Evolutionary conservation across 257 asterid species (phyloP).

Genomic region (Rehmannia glutinosa): DNA sequence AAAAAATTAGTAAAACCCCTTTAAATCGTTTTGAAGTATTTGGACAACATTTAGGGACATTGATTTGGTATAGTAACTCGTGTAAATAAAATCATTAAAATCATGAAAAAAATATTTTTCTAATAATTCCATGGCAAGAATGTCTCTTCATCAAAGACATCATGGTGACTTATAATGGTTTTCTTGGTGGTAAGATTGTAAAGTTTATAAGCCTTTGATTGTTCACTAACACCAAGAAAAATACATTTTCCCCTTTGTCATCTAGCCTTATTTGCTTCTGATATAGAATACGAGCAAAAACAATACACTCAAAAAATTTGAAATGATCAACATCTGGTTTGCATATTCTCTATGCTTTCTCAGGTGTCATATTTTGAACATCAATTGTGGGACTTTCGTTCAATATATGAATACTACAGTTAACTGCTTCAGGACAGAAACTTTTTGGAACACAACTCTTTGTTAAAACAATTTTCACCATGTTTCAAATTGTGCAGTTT

Average conservation of each 20-base stretch:
- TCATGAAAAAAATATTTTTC: too few relatives aligned
- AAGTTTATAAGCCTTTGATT: neutral
- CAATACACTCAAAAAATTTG: neutral
- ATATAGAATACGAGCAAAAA: neutral
- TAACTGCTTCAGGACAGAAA: neutral
- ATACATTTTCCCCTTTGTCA: too few relatives aligned
- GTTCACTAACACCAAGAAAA: neutral
- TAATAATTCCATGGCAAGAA: too few relatives aligned
- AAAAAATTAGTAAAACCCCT: too few relatives aligned
- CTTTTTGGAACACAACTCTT: neutral
- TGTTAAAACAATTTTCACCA: neutral
- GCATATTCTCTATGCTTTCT: neutral
- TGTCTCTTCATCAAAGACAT: neutral
- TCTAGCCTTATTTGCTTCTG: neutral
- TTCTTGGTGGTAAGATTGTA: neutral
- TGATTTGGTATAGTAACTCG: too few relatives aligned
- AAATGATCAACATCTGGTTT: neutral
- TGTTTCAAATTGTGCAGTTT: neutral
- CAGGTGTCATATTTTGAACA: neutral
- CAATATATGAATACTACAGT: neutral
- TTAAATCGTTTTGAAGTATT: too few relatives aligned
- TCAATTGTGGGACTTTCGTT: neutral
- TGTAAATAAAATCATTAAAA: too few relatives aligned
- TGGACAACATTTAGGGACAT: too few relatives aligned
- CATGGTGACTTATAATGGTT: neutral